Percentiles rank a stretch among this genome's conserved stretches.
phyloP scores from a whole-genome alignment of 1,284 basidiomycete genomes.

The Cutaneotrichosporon dermatis region DNA sequence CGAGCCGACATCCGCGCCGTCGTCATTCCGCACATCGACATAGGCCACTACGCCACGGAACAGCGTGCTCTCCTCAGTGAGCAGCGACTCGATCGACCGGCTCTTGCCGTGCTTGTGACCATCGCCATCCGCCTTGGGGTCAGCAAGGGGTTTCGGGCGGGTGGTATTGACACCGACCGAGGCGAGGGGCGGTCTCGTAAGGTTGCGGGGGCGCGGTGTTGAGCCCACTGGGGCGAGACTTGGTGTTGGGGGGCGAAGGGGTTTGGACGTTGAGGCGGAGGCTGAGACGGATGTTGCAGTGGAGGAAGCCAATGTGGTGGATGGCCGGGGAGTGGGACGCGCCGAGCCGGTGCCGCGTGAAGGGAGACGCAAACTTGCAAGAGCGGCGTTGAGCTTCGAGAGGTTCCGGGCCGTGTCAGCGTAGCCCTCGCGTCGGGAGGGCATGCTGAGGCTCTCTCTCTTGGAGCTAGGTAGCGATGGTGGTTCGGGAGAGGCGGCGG shows the following conservation, averaged over 20 bases:
- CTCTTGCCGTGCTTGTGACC: neutral
- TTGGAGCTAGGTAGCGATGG: neutral
- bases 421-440: conserved; percentile 31
- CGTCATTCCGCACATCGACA: conserved; percentile 80
- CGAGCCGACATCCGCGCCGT: conserved; percentile 77
- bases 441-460: conserved; percentile 17
- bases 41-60: conserved; percentile 76
- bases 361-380: conserved; percentile 34
- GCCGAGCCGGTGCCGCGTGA: neutral
- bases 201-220: conserved; percentile 5
- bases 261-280: neutral
- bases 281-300: too few relatives aligned
- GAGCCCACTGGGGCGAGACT: neutral
- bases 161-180: conserved; percentile 1
- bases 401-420: conserved; percentile 38
- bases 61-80: conserved; percentile 20
- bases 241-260: neutral
- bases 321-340: neutral
- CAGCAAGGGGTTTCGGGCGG: neutral
- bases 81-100: neutral
- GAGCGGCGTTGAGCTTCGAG: conserved; percentile 35
- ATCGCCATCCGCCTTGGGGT: neutral
- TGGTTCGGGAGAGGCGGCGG: neutral
- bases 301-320: too few relatives aligned
- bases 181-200: neutral